Percentiles rank a stretch among this genome's conserved stretches.
Conservation (phyloP, 2,329 filamentous ascomycete species). For the Fusarium chaquense region DNA sequence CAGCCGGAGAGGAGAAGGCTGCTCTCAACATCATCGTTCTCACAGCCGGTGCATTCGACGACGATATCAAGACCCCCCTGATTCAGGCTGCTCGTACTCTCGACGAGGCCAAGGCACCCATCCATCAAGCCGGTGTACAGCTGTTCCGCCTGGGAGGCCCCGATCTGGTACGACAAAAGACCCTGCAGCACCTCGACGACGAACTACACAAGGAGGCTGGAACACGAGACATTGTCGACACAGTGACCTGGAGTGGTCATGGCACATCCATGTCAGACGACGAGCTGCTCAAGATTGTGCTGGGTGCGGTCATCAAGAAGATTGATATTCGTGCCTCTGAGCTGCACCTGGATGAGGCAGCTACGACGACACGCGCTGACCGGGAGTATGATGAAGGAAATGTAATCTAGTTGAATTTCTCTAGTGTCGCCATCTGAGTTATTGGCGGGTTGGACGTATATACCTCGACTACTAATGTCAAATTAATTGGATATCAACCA, state of each 20-base stretch:
- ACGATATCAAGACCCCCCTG: constrained; percentile 19
- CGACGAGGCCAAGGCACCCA: constrained; percentile 23
- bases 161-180: constrained; percentile 16
- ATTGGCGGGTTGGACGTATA: neutral
- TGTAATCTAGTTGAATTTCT: neutral
- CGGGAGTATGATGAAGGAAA: constrained; percentile 18
- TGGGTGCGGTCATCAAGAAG: constrained; percentile 23
- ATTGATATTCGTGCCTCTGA: constrained; percentile 24
- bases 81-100: constrained; percentile 21
- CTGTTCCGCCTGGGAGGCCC: constrained; percentile 12
- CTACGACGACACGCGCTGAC: constrained; percentile 4
- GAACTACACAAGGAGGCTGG: constrained; percentile 24
- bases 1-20: constrained; percentile 16
- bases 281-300: constrained; percentile 18
- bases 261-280: constrained; percentile 21
- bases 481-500: neutral
- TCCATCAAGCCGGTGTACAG: constrained; percentile 23
- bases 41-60: constrained; percentile 20
- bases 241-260: constrained; percentile 27
- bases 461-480: neutral
- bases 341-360: constrained; percentile 18
- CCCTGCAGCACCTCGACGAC: constrained; percentile 18
- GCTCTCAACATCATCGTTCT: constrained; percentile 20
- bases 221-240: constrained; percentile 22
- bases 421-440: too few relatives aligned